These are phyloP conservation scores for Haplosporangium sp. DNA, from an alignment of 371 early-diverging fungal species.

Conservation along the genomic window DNA sequence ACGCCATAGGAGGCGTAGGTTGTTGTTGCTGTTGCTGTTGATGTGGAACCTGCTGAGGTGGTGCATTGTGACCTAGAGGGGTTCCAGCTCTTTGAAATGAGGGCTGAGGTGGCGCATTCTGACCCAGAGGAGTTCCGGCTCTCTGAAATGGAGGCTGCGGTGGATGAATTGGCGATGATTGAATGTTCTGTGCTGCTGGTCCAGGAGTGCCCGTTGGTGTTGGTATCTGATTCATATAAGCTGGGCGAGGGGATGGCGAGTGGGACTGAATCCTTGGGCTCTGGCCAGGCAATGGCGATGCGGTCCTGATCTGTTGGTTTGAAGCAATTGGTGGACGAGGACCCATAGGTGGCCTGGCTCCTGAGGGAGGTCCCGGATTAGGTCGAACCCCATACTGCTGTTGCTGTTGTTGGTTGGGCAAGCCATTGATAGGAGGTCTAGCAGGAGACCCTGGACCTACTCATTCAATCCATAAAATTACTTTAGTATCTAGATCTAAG, in stretches of 20 bases:
- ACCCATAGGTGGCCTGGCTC: slow-evolving; percentile 47
- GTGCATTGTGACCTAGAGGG: slow-evolving; percentile 23
- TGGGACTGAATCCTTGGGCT: slow-evolving; percentile 20
- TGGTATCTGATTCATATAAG: slow-evolving; percentile 18
- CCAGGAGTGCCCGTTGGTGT: slow-evolving; percentile 32
- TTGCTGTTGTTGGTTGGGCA: slow-evolving; percentile 26
- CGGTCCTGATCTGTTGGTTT: slow-evolving; percentile 37
- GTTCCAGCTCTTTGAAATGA: slow-evolving; percentile 21
- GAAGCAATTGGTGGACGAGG: slow-evolving; percentile 38
- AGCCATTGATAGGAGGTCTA: slow-evolving; percentile 39
- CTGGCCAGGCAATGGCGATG: slow-evolving; percentile 39
- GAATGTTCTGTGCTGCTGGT: slow-evolving; percentile 19
- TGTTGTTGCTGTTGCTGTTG: slow-evolving; percentile 12
- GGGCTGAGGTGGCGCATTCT: slow-evolving; percentile 11
- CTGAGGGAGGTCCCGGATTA: slow-evolving; percentile 43
- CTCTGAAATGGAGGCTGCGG: slow-evolving; percentile 24
- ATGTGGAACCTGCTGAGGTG: slow-evolving; percentile 26
- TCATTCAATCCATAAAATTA: no score
- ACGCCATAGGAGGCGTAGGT: slow-evolving; percentile 17
- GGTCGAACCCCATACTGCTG: slow-evolving; percentile 38
- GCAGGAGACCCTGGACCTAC: slow-evolving; percentile 34
- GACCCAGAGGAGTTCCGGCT: slow-evolving; percentile 26
- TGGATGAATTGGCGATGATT: slow-evolving; percentile 19
- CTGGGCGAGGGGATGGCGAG: slow-evolving; percentile 30
- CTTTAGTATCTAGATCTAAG: background rate